phyloP scores from a whole-genome alignment of 257 asterid genomes.

The Ilex aquifolium region DNA sequence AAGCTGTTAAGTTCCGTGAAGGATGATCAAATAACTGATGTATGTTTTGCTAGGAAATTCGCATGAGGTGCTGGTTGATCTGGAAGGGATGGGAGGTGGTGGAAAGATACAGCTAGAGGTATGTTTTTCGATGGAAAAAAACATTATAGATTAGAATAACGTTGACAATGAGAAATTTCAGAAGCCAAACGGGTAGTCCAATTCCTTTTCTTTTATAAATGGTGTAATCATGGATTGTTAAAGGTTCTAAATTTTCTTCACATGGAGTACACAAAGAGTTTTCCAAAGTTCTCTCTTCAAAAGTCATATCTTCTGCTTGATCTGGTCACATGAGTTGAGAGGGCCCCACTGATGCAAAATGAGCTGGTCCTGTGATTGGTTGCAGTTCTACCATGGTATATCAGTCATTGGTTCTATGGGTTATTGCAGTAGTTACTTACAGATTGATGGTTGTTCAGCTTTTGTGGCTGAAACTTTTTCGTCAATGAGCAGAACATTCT shows the following conservation, averaged over 20 bases:
- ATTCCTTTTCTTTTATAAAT: not conserved
- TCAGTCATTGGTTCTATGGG: not conserved
- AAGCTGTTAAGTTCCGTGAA: not conserved
- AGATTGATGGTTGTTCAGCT: no score
- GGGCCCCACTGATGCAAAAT: not conserved
- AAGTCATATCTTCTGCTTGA: not conserved
- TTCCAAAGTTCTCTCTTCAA: no score
- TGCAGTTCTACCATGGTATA: not conserved
- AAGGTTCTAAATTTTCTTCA: not conserved
- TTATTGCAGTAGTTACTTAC: not conserved
- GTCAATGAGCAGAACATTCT: not conserved
- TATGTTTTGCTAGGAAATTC: conserved; percentile 53
- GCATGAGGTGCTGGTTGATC: conserved; percentile 71
- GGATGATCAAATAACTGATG: conserved; percentile 14
- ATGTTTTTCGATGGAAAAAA: conserved; percentile 21
- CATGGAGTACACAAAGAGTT: not conserved
- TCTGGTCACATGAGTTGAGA: not conserved
- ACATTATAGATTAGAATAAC: not conserved
- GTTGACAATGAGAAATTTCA: not conserved
- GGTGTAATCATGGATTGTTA: not conserved
- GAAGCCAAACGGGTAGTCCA: not conserved
- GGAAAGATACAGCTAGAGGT: conserved; percentile 93
- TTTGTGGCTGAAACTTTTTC: no score
- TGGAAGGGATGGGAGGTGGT: conserved; percentile 99
- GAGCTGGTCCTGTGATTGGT: not conserved